These are phyloP conservation scores for Pseudoneurospora amorphoporcata DNA, from an alignment of 495 filamentous ascomycete genomes.

Conservation along the genomic window DNA sequence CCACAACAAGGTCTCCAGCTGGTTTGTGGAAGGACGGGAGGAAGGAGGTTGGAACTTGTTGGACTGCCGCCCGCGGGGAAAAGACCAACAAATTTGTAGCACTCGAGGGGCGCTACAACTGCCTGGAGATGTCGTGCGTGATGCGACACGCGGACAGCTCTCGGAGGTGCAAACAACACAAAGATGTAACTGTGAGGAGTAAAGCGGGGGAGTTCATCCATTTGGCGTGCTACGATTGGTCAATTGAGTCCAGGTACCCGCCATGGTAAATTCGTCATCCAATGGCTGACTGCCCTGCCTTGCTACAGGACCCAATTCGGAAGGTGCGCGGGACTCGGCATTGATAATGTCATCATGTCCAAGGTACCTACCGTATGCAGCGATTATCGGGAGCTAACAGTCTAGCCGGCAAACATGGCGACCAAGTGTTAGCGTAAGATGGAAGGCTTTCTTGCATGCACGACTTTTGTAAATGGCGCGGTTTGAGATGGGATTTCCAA, in stretches of 20 bases:
- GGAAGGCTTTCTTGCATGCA: not conserved
- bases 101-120: not conserved
- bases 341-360: not conserved
- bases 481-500: not conserved
- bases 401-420: not conserved
- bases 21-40: not conserved
- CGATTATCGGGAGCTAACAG: not conserved
- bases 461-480: not conserved
- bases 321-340: not conserved
- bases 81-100: not conserved
- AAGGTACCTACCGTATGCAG: not conserved
- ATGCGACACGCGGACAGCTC: not conserved
- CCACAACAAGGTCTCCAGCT: not conserved
- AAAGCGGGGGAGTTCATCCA: not conserved
- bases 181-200: not conserved
- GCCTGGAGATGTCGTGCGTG: not conserved
- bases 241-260: not conserved
- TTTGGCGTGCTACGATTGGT: not conserved
- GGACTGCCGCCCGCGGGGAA: not conserved
- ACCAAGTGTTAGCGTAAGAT: not conserved
- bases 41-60: not conserved
- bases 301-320: not conserved
- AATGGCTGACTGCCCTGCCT: not conserved
- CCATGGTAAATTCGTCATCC: not conserved
- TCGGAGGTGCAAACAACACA: not conserved